Evolutionary conservation across 495 filamentous ascomycete species (phyloP), one percentile per base, ranked within the genome.

Genomic region (Daldinia caldariorum): DNA sequence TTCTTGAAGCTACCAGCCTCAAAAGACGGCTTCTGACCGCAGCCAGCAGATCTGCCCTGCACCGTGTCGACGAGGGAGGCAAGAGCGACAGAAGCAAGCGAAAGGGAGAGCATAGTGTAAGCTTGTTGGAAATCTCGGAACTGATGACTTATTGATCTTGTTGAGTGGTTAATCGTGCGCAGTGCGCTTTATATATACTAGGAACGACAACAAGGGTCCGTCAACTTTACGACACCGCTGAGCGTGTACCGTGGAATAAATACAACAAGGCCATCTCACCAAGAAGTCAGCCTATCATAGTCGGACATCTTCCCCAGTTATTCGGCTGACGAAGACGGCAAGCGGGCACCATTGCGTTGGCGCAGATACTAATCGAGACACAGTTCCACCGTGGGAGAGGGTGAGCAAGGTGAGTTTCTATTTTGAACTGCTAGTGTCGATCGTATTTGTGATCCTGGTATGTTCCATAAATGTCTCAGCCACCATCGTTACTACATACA

Each of bases 1-100:
- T 65, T 59, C 37, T 73, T 65, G 9, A 73, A 69, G 16, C 59
- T 45, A 4, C 70, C 70, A 3, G 61, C 58, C 7, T 56, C 54
- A 2, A 73, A 37, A 3, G 66, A 41, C 29, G 70, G 66, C 0
- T 18, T 9, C 58, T 62, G 22, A 3, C 62, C 61, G 16, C 70
- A 73, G 34, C 70, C 65, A 16, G 49, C 29, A 0, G 58, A 29
- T 35, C 56, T 38, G 54, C 45, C 35, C 16, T 10, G 49, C 32
- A 61, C 49, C 51, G 70, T 66, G 45, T 41, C 41, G n/a, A 54
- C 35, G 7, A 66, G 35, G 8, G 54, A 57, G 53, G 47, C 31
- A 6, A 69, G 34, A 38, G 58, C 37, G 31, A 68, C 49, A 16
- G 49, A 65, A 45, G 60, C 34, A 22, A 56, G 39, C 20, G 61